phyloP scores from a whole-genome alignment of 2,329 filamentous ascomycete species.

The Tolypocladium ovalisporum region DNA sequence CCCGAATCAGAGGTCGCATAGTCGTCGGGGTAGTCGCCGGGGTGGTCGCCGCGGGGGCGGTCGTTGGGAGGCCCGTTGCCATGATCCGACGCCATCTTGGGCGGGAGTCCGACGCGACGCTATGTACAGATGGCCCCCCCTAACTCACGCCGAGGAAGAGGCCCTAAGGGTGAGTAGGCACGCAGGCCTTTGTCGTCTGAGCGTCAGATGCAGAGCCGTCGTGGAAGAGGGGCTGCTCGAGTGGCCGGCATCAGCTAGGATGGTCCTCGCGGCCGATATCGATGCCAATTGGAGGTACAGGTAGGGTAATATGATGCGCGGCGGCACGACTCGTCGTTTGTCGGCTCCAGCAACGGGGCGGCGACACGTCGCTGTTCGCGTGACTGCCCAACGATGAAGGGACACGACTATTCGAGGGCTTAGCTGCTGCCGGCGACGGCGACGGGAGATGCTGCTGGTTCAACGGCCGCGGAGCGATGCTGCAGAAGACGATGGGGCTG shows the following conservation, averaged over 20 bases:
- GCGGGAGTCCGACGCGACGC: conserved; percentile 12
- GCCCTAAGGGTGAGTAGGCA: not conserved
- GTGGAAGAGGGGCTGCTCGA: conserved; percentile 18
- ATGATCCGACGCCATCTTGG: conserved; percentile 36
- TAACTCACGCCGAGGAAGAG: not conserved
- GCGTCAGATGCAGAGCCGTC: conserved; percentile 19
- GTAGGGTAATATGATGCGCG: conserved; percentile 8
- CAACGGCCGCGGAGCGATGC: conserved; percentile 1
- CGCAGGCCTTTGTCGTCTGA: conserved; percentile 12
- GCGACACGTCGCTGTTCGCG: not conserved
- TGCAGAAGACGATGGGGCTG: not conserved
- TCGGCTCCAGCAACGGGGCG: conserved; percentile 5
- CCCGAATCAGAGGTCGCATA: conserved; percentile 17
- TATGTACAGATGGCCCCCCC: conserved; percentile 10
- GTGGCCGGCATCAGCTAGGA: conserved; percentile 26
- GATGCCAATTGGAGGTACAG: conserved; percentile 17
- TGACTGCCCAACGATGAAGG: not conserved
- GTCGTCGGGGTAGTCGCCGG: conserved; percentile 17
- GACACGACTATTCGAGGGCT: not conserved
- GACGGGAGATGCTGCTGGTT: conserved; percentile 1
- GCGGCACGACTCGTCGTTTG: conserved; percentile 6
- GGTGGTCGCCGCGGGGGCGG: conserved; percentile 20
- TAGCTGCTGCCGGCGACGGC: not conserved
- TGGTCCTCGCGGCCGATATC: conserved; percentile 6
- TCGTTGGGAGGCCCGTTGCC: conserved; percentile 29